Conservation (phyloP, 306 rosid species). For the Herpetospermum pedunculosum region DNA sequence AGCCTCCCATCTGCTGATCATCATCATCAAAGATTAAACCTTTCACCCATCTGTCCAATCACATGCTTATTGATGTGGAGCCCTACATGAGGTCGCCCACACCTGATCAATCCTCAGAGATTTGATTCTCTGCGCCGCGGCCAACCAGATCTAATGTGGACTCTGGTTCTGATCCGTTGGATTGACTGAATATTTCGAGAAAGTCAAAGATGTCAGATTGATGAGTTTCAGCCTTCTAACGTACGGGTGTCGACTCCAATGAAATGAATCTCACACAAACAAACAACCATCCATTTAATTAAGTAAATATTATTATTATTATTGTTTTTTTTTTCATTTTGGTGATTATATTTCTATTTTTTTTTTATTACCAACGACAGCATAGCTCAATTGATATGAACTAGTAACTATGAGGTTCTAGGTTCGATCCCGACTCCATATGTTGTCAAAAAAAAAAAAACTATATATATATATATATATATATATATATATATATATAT, state of each 20-base stretch:
- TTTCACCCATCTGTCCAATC: not conserved
- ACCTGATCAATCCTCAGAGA: not conserved
- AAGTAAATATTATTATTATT: too few species aligned
- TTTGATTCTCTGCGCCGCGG: not conserved
- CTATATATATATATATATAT: too few species aligned
- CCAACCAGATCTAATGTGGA: not conserved
- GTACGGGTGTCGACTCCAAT: not conserved
- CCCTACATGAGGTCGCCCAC: not conserved
- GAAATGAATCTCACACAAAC: not conserved
- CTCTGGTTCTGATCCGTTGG: not conserved
- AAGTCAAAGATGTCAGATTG: not conserved
- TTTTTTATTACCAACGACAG: too few species aligned
- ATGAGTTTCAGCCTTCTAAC: not conserved
- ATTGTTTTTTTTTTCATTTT: too few species aligned
- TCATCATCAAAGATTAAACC: not conserved
- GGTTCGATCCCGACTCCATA: too few species aligned
- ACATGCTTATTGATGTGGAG: not conserved
- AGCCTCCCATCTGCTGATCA: conserved; percentile 7
- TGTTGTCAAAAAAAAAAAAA: too few species aligned
- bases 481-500: too few species aligned
- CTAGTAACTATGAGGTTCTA: too few species aligned
- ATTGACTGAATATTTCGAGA: not conserved
- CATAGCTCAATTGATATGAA: too few species aligned
- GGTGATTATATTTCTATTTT: too few species aligned
- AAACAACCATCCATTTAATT: not conserved